phyloP scores from a whole-genome alignment of 768 basidiomycete genomes.

The Phlegmacium glaucopus region DNA sequence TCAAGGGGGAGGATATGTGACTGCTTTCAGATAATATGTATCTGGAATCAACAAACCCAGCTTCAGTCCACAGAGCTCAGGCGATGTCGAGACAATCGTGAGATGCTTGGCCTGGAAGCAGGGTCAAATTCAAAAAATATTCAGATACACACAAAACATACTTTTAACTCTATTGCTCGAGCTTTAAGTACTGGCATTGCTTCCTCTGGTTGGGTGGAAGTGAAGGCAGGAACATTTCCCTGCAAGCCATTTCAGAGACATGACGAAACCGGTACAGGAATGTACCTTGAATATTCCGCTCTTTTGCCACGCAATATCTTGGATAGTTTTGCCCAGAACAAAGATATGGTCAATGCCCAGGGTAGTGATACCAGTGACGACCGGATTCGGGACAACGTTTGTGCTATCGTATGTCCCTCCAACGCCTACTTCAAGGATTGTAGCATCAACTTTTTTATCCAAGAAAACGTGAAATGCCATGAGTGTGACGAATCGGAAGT shows the following conservation, averaged over 20 bases:
- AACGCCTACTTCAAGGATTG: slow-evolving; percentile 94
- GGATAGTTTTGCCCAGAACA: slow-evolving; percentile 83
- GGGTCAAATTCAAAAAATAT: not conserved
- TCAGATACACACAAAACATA: slow-evolving; percentile 16
- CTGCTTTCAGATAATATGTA: too few species aligned
- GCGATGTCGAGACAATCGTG: slow-evolving; percentile 49
- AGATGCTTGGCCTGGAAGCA: slow-evolving; percentile 55
- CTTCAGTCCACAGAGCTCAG: slow-evolving; percentile 49
- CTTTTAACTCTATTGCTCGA: slow-evolving; percentile 66
- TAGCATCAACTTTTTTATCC: slow-evolving; percentile 79
- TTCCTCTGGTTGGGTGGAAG: slow-evolving; percentile 72
- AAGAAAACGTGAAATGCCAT: slow-evolving; percentile 91
- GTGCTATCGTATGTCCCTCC: slow-evolving; percentile 95
- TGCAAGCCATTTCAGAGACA: slow-evolving; percentile 21
- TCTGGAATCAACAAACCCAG: slow-evolving; percentile 46
- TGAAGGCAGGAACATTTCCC: slow-evolving; percentile 82
- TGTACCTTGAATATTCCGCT: slow-evolving; percentile 92
- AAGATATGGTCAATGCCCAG: slow-evolving; percentile 90
- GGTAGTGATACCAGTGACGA: slow-evolving; percentile 88
- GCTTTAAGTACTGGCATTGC: slow-evolving; percentile 65
- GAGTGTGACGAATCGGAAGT: slow-evolving; percentile 92
- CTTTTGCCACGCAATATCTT: slow-evolving; percentile 93
- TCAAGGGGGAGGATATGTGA: too few species aligned
- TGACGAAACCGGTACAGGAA: not conserved
- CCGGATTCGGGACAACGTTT: slow-evolving; percentile 87